Base-by-base conservation (phyloP, 2,329 filamentous ascomycete species). In the Ascochyta fabae region DNA sequence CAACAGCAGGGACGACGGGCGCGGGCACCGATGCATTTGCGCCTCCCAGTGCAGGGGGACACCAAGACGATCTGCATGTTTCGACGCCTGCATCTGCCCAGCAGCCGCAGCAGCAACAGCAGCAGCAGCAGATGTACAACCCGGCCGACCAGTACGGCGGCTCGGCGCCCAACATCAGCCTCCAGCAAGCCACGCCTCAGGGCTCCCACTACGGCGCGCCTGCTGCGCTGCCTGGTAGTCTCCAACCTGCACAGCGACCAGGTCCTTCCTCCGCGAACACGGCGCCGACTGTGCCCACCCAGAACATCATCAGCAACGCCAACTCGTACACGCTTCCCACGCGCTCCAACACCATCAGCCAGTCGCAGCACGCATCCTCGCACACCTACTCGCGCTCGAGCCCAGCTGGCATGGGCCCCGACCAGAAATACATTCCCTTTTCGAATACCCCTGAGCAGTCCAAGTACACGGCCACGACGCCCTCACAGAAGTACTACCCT, bases 301-400 rank as follows among this genome's bases (percentile, higher is more conserved):
- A 86, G 63, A 80, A 81, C 50, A 73, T 79, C 56, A 71, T 74
- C 62, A 76, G 79, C 46, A 88, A 80, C 66, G 76, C 81, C 58
- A 82, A 85, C 67, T 85, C 86, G 58, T 87, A 87, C 70, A 80
- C 83, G 40, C 83, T 86, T 24, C 86, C 88, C 39, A 85, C 87
- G 44, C 88, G 89, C 71, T 85, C 88, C 22, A 83, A 87, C 51
- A 84, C 83, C 39, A 80, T 90, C 68, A 86, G 79, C 74, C 79
- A 84, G 73, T 83, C 88, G 4, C 66, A 68, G 59, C 66, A 67
- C 26, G 54, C 61, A 41, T 66, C 71, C 49, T 68, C 73, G 27
- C 74, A 77, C 61, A 85, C 82, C 71, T 94, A 96, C 77, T 93
- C 93, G 43, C 86, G 91, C 67, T 95, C 92, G 53, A 96, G 92